Evolutionary conservation across 2,329 filamentous ascomycete genomes (phyloP).

Genomic region (Cyphellophora europaea): DNA sequence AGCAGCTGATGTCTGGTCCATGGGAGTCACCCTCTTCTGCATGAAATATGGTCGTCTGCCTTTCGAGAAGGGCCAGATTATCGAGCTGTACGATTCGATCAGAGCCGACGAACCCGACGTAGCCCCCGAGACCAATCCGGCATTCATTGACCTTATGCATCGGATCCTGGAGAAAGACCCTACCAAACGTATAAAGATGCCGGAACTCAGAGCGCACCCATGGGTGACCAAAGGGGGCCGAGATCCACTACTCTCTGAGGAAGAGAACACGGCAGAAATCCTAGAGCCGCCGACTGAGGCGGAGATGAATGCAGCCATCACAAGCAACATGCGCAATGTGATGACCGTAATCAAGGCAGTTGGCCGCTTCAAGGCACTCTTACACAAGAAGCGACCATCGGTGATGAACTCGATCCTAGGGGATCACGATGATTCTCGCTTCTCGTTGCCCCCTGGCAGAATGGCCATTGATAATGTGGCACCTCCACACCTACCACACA

Average conservation of each 20-base stretch:
- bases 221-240: conserved; percentile 81
- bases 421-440: conserved; percentile 40
- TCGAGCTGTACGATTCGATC: conserved; percentile 87
- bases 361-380: conserved; percentile 71
- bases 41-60: conserved; percentile 81
- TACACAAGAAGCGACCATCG: conserved; percentile 46
- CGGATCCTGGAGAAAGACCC: conserved; percentile 78
- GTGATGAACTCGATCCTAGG: conserved; percentile 53
- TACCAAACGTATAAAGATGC: conserved; percentile 71
- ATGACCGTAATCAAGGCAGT: conserved; percentile 91
- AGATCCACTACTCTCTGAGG: conserved; percentile 67
- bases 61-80: conserved; percentile 67
- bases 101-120: conserved; percentile 57
- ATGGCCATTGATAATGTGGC: neutral
- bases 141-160: conserved; percentile 65
- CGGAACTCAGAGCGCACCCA: conserved; percentile 71
- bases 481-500: conserved; percentile 22
- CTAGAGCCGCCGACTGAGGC: conserved; percentile 79
- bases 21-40: conserved; percentile 93
- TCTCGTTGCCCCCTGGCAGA: conserved; percentile 44
- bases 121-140: conserved; percentile 53
- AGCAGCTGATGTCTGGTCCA: conserved; percentile 95
- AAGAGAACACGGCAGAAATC: conserved; percentile 76
- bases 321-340: conserved; percentile 76
- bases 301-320: conserved; percentile 85